phyloP scores from a whole-genome alignment of 1,284 basidiomycete genomes.

The Sporisorium graminicola region DNA sequence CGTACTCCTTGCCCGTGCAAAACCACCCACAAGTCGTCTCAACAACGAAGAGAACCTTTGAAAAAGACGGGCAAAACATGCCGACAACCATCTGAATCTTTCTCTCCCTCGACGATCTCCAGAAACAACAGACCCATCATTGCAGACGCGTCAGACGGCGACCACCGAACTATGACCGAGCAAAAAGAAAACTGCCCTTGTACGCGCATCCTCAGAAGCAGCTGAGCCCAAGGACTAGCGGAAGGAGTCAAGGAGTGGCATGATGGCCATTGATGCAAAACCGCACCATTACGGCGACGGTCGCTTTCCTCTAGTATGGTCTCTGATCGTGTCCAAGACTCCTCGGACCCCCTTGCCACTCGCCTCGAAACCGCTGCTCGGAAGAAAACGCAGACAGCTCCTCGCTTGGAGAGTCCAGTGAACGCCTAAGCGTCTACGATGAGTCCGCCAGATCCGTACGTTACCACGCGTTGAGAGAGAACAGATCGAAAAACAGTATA shows the following conservation, averaged over 20 bases:
- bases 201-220: conserved; percentile 9
- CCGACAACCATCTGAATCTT: conserved; percentile 15
- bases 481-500: background rate
- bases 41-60: conserved; percentile 20
- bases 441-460: conserved; percentile 26
- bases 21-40: conserved; percentile 9
- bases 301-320: conserved; percentile 51
- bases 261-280: conserved; percentile 31
- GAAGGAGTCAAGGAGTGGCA: conserved; percentile 4
- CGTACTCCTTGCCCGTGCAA: conserved; percentile 7
- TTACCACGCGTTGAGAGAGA: conserved; percentile 23
- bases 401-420: background rate
- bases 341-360: background rate
- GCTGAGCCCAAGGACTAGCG: background rate
- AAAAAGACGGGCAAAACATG: conserved; percentile 19
- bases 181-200: background rate
- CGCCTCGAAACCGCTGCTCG: background rate
- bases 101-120: conserved; percentile 24
- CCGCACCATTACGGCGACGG: conserved; percentile 51
- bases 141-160: conserved; percentile 17
- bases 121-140: conserved; percentile 11
- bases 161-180: background rate
- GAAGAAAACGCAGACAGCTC: conserved; percentile 4
- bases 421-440: conserved; percentile 6
- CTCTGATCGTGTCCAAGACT: conserved; percentile 29